A percentile compares a stretch with the other conserved stretches of the same genome.
Evolutionary conservation across 495 filamentous ascomycete species (phyloP).

Genomic region (Articulospora tetracladia): DNA sequence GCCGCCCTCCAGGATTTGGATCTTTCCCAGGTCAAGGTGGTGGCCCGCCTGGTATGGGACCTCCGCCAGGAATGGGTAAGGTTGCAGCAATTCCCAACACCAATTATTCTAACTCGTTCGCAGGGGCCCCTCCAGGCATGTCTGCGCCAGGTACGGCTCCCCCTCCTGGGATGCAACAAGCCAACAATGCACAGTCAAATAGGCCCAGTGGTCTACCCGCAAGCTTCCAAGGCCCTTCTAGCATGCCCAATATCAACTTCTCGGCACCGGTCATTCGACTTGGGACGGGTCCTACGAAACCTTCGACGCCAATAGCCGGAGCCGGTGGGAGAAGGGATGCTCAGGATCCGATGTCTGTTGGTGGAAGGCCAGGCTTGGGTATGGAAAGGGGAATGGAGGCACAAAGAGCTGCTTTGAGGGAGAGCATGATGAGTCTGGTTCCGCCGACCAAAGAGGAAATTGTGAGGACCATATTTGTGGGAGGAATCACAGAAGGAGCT

Average conservation of each 20-base stretch:
- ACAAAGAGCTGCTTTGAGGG: conserved; percentile 64
- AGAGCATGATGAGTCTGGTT: conserved; percentile 71
- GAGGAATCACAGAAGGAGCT: conserved; percentile 73
- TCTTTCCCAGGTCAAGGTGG: conserved; percentile 62
- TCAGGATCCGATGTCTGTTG: conserved; percentile 33
- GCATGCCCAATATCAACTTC: conserved; percentile 97
- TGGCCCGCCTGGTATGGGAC: conserved; percentile 58
- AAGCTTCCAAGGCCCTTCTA: conserved; percentile 85
- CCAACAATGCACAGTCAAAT: conserved; percentile 62
- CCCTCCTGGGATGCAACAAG: conserved; percentile 76
- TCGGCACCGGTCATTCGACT: conserved; percentile 94
- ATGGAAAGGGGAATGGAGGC: conserved; percentile 59
- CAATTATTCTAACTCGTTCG: conserved; percentile 5
- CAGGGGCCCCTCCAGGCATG: conserved; percentile 66
- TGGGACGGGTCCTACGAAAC: conserved; percentile 65
- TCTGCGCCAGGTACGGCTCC: conserved; percentile 74
- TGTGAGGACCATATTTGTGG: conserved; percentile 84
- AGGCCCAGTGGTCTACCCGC: conserved; percentile 76
- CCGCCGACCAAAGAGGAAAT: conserved; percentile 90
- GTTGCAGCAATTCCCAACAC: conserved; percentile 16
- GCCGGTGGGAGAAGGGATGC: conserved; percentile 38
- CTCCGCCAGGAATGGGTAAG: conserved; percentile 86
- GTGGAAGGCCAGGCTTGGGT: conserved; percentile 66
- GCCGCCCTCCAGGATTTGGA: conserved; percentile 67
- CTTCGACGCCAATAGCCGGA: conserved; percentile 46